These are phyloP conservation scores for Chaetoceros muelleri DNA, from an alignment of 108 stramenopile species.

Conservation along the genomic window DNA sequence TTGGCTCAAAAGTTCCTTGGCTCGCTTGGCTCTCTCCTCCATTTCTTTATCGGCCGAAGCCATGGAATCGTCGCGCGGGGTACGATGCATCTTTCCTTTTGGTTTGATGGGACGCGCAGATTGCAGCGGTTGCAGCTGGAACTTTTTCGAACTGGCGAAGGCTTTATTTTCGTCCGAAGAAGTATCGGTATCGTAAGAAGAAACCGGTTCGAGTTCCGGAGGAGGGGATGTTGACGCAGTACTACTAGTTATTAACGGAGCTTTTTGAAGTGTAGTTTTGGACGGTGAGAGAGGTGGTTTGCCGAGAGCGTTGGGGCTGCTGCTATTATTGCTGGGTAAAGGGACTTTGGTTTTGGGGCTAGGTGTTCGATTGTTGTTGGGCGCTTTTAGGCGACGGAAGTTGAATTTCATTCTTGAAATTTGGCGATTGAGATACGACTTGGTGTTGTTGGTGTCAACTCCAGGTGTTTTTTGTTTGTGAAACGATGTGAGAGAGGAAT, in stretches of 20 bases:
- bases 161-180: neutral
- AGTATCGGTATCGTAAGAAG: neutral
- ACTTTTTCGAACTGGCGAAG: neutral
- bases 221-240: too few relatives aligned
- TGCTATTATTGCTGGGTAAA: too few relatives aligned
- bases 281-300: neutral
- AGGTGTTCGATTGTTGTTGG: too few relatives aligned
- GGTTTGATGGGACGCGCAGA: neutral
- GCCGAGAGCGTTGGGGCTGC: neutral
- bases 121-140: neutral
- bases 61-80: slow-evolving; percentile 46
- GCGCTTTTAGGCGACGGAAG: too few relatives aligned
- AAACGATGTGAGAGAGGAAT: too few relatives aligned
- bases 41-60: slow-evolving; percentile 85
- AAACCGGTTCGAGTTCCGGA: neutral
- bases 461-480: too few relatives aligned
- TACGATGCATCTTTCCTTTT: slow-evolving; percentile 5
- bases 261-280: neutral
- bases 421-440: too few relatives aligned
- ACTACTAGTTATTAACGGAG: too few relatives aligned
- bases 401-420: too few relatives aligned
- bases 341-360: too few relatives aligned
- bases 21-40: slow-evolving; percentile 80
- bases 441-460: too few relatives aligned
- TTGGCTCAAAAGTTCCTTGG: slow-evolving; percentile 71